A percentile compares a stretch with the other conserved stretches of the same genome.
These are phyloP conservation scores for Zymoseptoria tritici DNA, from an alignment of 2,329 filamentous ascomycete genomes.

Conservation along the genomic window DNA sequence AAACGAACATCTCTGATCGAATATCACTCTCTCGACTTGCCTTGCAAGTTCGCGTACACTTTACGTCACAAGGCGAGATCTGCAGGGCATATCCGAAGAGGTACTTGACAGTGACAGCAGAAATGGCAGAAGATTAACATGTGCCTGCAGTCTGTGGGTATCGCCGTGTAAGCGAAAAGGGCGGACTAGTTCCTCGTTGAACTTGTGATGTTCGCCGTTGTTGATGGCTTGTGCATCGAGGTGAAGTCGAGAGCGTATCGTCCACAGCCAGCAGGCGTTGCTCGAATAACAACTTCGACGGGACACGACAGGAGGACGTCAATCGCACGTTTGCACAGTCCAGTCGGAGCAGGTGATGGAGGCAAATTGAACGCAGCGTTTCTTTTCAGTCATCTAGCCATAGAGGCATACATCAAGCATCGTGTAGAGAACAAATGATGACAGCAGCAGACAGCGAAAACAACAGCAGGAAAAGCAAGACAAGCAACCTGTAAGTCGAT, in stretches of 20 bases:
- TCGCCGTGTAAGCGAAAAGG: conserved; percentile 8
- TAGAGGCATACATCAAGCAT: conserved; percentile 16
- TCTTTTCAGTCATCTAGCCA: conserved; percentile 20
- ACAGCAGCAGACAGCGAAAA: conserved; percentile 8
- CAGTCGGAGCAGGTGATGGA: neutral
- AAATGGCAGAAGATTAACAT: neutral
- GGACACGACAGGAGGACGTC: neutral
- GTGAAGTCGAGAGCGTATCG: neutral
- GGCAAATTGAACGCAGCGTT: neutral
- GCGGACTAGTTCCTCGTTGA: conserved; percentile 5
- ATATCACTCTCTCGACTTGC: neutral
- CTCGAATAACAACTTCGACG: neutral
- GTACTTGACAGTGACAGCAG: neutral
- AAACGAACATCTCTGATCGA: neutral
- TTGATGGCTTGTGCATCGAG: neutral
- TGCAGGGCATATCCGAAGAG: conserved; percentile 1
- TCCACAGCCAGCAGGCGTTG: neutral
- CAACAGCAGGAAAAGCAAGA: neutral
- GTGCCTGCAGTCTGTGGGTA: neutral
- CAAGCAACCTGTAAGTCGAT: neutral
- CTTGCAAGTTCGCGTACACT: neutral
- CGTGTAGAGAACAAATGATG: conserved; percentile 5
- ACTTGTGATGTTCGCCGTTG: neutral
- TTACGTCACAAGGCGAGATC: conserved; percentile 5
- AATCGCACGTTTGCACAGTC: neutral